Conservation (phyloP, 139 green algal species). For the Volvox reticuliferus region DNA sequence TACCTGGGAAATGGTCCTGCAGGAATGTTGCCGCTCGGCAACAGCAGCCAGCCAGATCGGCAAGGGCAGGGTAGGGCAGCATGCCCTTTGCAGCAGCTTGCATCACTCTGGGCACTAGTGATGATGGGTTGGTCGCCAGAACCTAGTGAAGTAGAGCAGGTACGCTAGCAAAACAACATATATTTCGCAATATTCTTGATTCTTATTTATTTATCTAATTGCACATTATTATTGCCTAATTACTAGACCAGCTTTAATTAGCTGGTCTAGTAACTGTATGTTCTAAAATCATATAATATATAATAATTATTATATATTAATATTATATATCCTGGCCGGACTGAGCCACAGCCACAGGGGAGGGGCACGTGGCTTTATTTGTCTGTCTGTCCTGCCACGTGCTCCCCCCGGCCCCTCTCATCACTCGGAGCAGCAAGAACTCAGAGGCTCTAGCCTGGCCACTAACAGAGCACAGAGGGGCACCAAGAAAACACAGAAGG, state of each 20-base stretch:
- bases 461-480: too few relatives aligned
- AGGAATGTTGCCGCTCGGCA: neutral
- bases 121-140: conserved; percentile 28
- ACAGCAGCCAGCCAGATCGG: neutral
- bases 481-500: too few relatives aligned
- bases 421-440: too few relatives aligned
- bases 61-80: neutral
- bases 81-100: neutral
- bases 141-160: neutral
- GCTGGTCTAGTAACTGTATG: neutral
- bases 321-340: too few relatives aligned
- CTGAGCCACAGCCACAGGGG: too few relatives aligned
- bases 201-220: neutral
- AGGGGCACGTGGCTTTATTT: too few relatives aligned
- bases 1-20: neutral
- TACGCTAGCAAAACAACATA: neutral
- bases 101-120: conserved; percentile 26
- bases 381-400: too few relatives aligned
- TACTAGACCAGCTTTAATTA: neutral
- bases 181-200: neutral
- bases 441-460: too few relatives aligned
- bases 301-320: too few relatives aligned
- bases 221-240: neutral
- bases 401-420: too few relatives aligned
- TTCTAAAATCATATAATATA: neutral